These are phyloP conservation scores for Diplosphaera chodatii DNA, from an alignment of 139 green algal species.

Conservation along the genomic window DNA sequence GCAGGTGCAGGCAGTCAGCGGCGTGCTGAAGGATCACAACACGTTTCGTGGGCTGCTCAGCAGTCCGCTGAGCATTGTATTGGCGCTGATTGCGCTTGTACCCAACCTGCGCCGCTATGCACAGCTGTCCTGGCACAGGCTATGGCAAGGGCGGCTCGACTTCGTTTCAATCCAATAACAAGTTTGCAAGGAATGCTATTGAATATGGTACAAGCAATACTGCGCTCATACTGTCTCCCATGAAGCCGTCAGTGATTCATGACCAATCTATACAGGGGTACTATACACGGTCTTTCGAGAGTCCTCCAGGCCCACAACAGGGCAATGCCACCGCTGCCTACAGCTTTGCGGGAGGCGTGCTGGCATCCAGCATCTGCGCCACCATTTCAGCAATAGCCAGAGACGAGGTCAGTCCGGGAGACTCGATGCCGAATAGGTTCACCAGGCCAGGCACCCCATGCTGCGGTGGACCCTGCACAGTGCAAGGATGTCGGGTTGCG, in stretches of 20 bases:
- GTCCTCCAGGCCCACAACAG: too few species aligned
- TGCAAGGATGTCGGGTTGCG: too few species aligned
- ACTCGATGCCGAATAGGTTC: slow-evolving; percentile 82
- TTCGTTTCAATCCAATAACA: too few species aligned
- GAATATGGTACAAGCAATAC: too few species aligned
- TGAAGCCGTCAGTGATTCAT: too few species aligned
- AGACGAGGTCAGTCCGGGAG: slow-evolving; percentile 70
- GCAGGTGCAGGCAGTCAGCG: neutral
- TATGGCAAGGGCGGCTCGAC: too few species aligned
- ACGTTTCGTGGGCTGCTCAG: neutral
- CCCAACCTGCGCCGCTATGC: neutral
- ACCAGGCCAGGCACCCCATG: slow-evolving; percentile 64
- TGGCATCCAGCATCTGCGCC: slow-evolving; percentile 18
- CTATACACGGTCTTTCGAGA: too few species aligned
- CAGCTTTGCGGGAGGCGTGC: neutral
- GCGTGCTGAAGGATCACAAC: neutral
- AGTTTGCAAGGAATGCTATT: too few species aligned
- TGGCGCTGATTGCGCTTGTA: neutral
- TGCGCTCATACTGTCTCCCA: too few species aligned
- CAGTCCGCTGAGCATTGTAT: neutral
- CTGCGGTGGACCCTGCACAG: slow-evolving; percentile 16
- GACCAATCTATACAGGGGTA: too few species aligned
- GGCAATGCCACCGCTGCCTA: too few species aligned
- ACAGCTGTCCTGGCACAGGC: neutral
- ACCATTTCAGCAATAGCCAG: slow-evolving; percentile 64